Conservation (phyloP, 1,284 basidiomycete species). For the Leccinum griseonigrum region DNA sequence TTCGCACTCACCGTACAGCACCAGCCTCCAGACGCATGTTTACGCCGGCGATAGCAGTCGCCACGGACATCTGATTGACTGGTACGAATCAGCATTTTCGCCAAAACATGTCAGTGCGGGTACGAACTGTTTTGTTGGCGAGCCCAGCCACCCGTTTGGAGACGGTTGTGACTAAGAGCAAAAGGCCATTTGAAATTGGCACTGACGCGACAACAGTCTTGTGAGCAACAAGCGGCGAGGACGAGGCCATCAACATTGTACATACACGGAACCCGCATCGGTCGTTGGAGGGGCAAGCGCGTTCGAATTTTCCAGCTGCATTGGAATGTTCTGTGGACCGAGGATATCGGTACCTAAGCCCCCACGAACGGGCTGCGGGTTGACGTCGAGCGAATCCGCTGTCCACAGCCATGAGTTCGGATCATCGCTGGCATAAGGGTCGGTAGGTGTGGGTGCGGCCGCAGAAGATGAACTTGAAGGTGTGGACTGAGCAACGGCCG, state of each 20-base stretch:
- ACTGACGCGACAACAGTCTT: conserved; percentile 13
- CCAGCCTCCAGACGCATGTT: conserved; percentile 59
- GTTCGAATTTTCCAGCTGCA: conserved; percentile 49
- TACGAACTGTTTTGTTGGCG: conserved; percentile 48
- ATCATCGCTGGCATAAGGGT: conserved; percentile 33
- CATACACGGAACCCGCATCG: conserved; percentile 42
- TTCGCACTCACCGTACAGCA: conserved; percentile 41
- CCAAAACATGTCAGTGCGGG: not conserved
- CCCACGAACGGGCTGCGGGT: conserved; percentile 39
- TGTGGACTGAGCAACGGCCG: conserved; percentile 20
- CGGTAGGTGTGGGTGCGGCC: conserved; percentile 27
- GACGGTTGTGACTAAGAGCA: conserved; percentile 50
- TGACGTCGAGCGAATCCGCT: conserved; percentile 16
- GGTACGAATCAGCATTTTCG: conserved; percentile 1
- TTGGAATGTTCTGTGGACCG: conserved; percentile 47
- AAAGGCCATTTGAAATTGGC: conserved; percentile 61
- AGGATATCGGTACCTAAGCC: conserved; percentile 40
- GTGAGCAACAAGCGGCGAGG: not conserved
- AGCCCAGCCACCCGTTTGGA: conserved; percentile 59
- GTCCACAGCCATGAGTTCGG: conserved; percentile 34
- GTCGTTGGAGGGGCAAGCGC: conserved; percentile 51
- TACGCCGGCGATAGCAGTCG: conserved; percentile 43
- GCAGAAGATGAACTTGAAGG: conserved; percentile 24
- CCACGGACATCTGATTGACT: conserved; percentile 45
- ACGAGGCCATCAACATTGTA: not conserved